Conservation (phyloP, 805 yeast genomes). For the Candida saitoana region DNA sequence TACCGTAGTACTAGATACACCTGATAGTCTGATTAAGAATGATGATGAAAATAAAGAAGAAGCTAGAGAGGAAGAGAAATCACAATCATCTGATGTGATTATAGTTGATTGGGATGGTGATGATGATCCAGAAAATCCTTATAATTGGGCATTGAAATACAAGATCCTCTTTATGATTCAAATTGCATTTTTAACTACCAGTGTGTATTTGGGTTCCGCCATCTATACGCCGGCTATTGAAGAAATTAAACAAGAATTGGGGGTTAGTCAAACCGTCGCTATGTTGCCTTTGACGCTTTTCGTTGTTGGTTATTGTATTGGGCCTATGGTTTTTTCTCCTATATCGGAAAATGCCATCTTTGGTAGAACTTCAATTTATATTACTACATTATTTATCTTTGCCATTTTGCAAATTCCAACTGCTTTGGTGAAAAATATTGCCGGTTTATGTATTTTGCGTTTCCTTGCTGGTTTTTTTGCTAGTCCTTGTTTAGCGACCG, state of each 20-base stretch:
- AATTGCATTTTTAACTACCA: constrained; percentile 40
- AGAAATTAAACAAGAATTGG: constrained; percentile 39
- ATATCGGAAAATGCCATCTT: constrained; percentile 49
- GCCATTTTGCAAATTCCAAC: constrained; percentile 51
- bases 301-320: constrained; percentile 56
- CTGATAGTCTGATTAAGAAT: background rate
- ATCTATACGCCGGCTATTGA: constrained; percentile 47
- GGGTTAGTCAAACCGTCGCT: constrained; percentile 39
- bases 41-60: background rate
- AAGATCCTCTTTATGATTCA: constrained; percentile 32
- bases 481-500: constrained; percentile 52
- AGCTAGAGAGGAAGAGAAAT: background rate
- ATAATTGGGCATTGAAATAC: constrained; percentile 43
- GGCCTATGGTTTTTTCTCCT: constrained; percentile 57
- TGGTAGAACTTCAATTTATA: constrained; percentile 51
- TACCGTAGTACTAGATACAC: background rate
- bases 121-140: constrained; percentile 48
- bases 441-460: constrained; percentile 46
- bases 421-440: constrained; percentile 47
- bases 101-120: constrained; percentile 27
- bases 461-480: constrained; percentile 54
- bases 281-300: constrained; percentile 43
- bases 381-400: constrained; percentile 43
- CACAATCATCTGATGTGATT: constrained; percentile 4
- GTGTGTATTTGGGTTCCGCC: constrained; percentile 51